Conservation (phyloP, 148 eudicot genomes). For the Silene conica region DNA sequence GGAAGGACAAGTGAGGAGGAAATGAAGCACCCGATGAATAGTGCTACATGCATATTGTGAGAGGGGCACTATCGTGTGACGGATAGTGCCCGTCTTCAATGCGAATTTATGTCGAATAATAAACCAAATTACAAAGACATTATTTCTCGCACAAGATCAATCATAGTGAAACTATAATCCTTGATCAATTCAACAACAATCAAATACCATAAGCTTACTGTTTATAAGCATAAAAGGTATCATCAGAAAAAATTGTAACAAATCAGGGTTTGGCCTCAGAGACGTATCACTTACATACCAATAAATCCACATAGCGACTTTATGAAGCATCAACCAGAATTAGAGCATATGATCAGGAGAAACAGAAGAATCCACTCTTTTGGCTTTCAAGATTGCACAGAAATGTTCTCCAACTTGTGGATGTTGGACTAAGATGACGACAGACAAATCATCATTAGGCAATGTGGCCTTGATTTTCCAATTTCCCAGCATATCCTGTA, state of each 20-base stretch:
- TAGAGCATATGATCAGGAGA: constrained; percentile 40
- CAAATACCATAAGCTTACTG: no score
- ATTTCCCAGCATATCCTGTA: constrained; percentile 87
- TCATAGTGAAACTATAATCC: no score
- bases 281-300: constrained; percentile 74
- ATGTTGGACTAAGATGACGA: constrained; percentile 59
- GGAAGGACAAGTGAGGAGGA: no score
- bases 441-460: constrained; percentile 59
- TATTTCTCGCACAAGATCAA: no score
- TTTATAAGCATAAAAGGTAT: background rate
- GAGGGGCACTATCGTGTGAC: no score
- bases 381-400: constrained; percentile 68
- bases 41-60: no score
- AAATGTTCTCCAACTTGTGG: constrained; percentile 69
- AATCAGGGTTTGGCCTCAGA: background rate
- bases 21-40: no score
- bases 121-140: no score
- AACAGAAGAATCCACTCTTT: constrained; percentile 40
- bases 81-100: no score
- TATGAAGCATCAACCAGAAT: constrained; percentile 99
- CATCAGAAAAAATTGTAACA: background rate
- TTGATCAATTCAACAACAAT: background rate
- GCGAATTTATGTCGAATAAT: no score
- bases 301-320: no score
- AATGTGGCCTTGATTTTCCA: constrained; percentile 67